Evolutionary conservation across 345 rosid species (phyloP), one percentile per base, ranked within the genome.

Genomic region (Salix purpurea): DNA sequence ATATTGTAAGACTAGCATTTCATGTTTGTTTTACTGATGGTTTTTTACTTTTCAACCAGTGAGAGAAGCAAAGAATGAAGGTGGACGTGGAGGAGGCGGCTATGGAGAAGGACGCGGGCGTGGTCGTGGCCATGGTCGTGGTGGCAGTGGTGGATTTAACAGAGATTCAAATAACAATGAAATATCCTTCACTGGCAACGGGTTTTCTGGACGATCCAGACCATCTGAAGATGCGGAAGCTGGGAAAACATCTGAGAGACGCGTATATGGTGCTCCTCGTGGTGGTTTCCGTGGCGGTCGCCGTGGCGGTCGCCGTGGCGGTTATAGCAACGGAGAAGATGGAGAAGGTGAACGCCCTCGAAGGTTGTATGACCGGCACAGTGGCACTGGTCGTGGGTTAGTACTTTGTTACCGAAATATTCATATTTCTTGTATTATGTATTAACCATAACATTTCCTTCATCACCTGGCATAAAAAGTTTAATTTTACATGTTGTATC

Each of bases 381-480:
- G 98, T 78, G 97, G 97, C 64, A 96, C 97, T 70, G 99, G 98
- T 40, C 90, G 90, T 60, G 97, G 98, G 99, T 94, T n/a, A 68
- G 96, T 87, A 69, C 70, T 78, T 36, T 68, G 13, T 23, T 62
- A 19, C 23, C 46, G 21, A 16, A 32, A 60, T 48, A n/a, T 65
- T 4, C 11, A 3, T 18, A 44, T 66, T 28, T 37, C 14, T 34
- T 37, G 2, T 34, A 13, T 62, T 4, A 36, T 30, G 2, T 7
- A 4, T 24, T 46, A 26, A 69, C 7, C 48, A 14, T 7, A 28
- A 34, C 62, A 19, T 44, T n/a, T 24, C 11, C 64, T 34, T 75
- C n/a, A 39, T 12, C 56, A 56, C 60, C 9, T 65, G 24, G 6
- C 19, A 15, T 28, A 19, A 12, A 6, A 16, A 28, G 67, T 58